Base-by-base conservation (phyloP, 2,329 filamentous ascomycete species). In the Cercospora zeae-maydis region DNA sequence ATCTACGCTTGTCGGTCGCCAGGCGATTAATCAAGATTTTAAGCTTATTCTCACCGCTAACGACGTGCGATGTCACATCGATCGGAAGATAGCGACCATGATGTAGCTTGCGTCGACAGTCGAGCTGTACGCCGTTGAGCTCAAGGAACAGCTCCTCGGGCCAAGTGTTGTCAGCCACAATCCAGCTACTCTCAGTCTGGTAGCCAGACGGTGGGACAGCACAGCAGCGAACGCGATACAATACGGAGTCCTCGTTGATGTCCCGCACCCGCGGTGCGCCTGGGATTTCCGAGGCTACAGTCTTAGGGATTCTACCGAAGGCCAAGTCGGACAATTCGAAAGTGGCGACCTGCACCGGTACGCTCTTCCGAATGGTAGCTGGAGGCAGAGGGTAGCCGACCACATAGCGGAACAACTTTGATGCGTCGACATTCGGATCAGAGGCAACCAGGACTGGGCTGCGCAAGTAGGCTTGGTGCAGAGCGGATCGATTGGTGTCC, bases 31-130 rank as follows among this genome's bases (percentile, higher is more conserved):
- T 68, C 51, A 78, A 75, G 6, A 93, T 73, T 4, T 81, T 77
- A 2, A 96, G 72, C 0, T 70, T 74, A 70, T 96, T 96, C 5
- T 74, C 71, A 0, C 90, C 91, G 14, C 76, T 68, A 8, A 71
- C 73, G 4, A 96, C 67, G 19, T 84, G 74, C 0, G 74, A 65
- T 1, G 91, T 92, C 24, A 96, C 78, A 68, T 96, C 91, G 5
- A 90, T 79, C 0, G 93, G 88, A 8, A 92, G 75, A 69, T 96
- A 90, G 68, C 88, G 90, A 10, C 87, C 88, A 71, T 93, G 84
- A 65, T 95, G 88, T 0, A 85, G 75, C 69, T 90, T 91, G 30
- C 89, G 84, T 42, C 88, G 84, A 14, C 91, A 74, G 10, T 86
- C 78, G 1, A 84, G 71, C 16, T 67, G 52, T 0, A 76, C 72